Evolutionary conservation across 768 basidiomycete species (phyloP), one percentile per base, ranked within the genome.

Genomic region (Lentinula detonsa): DNA sequence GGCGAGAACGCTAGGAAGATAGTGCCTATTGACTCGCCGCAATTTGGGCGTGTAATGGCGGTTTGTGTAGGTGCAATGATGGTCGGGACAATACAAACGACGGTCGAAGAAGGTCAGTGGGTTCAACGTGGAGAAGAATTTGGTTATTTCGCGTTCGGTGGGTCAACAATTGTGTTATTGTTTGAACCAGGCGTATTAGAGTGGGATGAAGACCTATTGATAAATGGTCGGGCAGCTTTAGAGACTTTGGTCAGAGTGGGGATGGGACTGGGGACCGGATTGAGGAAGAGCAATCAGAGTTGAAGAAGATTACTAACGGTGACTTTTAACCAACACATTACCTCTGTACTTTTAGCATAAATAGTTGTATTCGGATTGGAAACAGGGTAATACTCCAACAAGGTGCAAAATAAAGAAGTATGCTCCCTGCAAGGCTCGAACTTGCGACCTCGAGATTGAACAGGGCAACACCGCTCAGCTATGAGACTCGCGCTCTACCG

Each of bases 111-210:
- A 67, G 95, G 95, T 1, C 83, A 96, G 21, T 65, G 76, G 0
- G 86, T 98, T 63, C 81, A 81, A 67, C 84, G 92, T 11, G 95
- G 95, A 2, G 84, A 98, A 63, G 96, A 98, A 69, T 84, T 96
- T 68, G 92, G 94, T 1, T 96, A 92, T 70, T 98, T 98, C 68
- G 95, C 94, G 0, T 98, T 98, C 67, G 96, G 95, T 91, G 95
- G 94, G 1, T 95, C 93, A 33, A 95, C 95, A 10, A 91, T 97
- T 64, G 95, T 98, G 43, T 74, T 92, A 48, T 72, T 98, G 16
- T 95, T 98, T 66, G 93, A 95, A 73, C 92, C 87, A 69, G 90
- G 88, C 6, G 81, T 74, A 3, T 82, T 98, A 13, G 79, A 88
- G 68, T 99, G 94, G 90, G 96, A 98, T 66, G 91, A 95, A 64